Evolutionary conservation across 306 rosid genomes (phyloP), one percentile per base, ranked within the genome.

Genomic region (Sesbania bispinosa): DNA sequence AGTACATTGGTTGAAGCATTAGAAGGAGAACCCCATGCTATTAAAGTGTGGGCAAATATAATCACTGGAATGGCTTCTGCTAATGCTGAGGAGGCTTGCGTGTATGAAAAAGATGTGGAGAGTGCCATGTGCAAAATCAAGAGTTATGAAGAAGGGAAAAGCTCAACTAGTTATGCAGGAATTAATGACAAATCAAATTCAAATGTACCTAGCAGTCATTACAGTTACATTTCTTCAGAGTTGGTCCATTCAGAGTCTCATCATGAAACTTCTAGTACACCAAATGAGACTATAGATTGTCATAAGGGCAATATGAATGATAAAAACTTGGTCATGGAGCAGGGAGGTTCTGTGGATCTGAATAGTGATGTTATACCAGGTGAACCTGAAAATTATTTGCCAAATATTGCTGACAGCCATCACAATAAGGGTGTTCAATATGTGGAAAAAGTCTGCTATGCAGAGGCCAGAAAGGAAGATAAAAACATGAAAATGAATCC

Each of bases 1-100:
- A 82, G 55, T 59, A 71, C 68, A 53, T 83, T 93, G 55, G 83
- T 85, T 52, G 80, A 77, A 78, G 97, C 96, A 30, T 78, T 93
- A 70, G 92, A 88, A 87, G 96, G 93, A 67, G 70, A 65, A 13
- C 4, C 62, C 7, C 81, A 69, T 15, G 85, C 92, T 58, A 58
- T 87, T 41, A 59, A 77, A 47, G 62, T 18, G 54, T 88, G 96
- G 91, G 75, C 50, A 52, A 80, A 83, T 2, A 48, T 47, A 59
- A 72, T 42, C 59, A 38, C 71, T 7, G 35, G 57, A 69, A 19
- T 53, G 39, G 77, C n/a, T n/a, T 50, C 78, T 63, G 41, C 77
- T 18, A 81, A 73, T 21, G 65, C 46, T 13, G 42, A 50, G 63
- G 74, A n/a, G n/a, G 75, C 7, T 57, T 24, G 61, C 59, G 45